Evolutionary conservation across 345 rosid species (phyloP), one percentile per base, ranked within the genome.

Genomic region (Salix arbutifolia): DNA sequence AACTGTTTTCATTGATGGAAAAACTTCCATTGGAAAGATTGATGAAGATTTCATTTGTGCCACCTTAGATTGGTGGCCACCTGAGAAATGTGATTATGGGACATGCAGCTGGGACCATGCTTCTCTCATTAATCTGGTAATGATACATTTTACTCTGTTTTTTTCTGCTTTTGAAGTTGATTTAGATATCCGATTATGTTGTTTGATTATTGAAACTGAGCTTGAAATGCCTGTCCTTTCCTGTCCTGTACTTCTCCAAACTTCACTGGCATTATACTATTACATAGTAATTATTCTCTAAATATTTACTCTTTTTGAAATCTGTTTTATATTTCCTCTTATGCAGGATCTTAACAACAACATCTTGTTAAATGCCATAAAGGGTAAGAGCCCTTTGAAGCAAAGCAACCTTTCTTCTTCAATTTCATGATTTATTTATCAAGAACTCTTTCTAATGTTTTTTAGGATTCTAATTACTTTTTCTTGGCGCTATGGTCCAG

Each of bases 51-150:
- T 91, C 80, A 80, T 96, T 69, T 93, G 99, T 73, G 98, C 98
- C 70, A 96, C 97, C 65, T 76, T 96, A 79, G 99, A 96, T 77
- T 96, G 99, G 99, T 96, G 98, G 99, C 97, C 99, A 65, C 97
- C 98, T 58, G 88, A 93, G 86, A 96, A 96, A 88, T 96, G 99
- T 80, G 97, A 92, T 80, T 96, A 96, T 77, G 98, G 93, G 23
- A 89, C 89, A 73, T 96, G 99, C 80, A 85, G 88, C 76, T 96
- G 99, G 99, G 92, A 76, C 72, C 89, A 79, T 73, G 91, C 98
- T 78, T 92, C 97, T 69, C 89, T 96, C 69, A 93, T 96, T 76
- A 96, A 92, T 84, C 92, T 96, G 92, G 99, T 96, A 69, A 21
- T 65, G 64, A 58, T 65, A 10, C 67, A 21, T 44, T n/a, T 69